A percentile compares a stretch with the other conserved stretches of the same genome.
Evolutionary conservation across 2,329 filamentous ascomycete genomes (phyloP).

Genomic region (Zymoseptoria passerinii): DNA sequence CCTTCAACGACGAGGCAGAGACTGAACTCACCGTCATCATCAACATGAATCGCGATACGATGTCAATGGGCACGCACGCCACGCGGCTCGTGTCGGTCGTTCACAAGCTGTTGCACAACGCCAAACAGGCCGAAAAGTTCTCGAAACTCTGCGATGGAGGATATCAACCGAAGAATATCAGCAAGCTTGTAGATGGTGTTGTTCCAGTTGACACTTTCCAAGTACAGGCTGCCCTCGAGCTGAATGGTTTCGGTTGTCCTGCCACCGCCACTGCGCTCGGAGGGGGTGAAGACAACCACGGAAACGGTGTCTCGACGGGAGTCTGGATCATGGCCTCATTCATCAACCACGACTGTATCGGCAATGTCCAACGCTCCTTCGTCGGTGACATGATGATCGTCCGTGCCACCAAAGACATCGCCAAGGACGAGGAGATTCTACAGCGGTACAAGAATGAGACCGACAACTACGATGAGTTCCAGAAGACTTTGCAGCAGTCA

Average conservation of each 20-base stretch:
- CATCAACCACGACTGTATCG: constrained; percentile 47
- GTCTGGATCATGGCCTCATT: constrained; percentile 43
- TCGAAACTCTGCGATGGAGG: constrained; percentile 13
- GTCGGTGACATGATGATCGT: constrained; percentile 49
- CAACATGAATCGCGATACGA: constrained; percentile 8
- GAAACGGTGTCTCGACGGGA: constrained; percentile 23
- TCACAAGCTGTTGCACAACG: constrained; percentile 15
- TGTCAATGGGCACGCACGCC: constrained; percentile 9
- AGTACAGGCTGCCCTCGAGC: constrained; percentile 8
- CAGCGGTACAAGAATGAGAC: constrained; percentile 12
- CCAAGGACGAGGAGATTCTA: constrained; percentile 39
- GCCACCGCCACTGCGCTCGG: background rate
- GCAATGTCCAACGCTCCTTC: constrained; percentile 42
- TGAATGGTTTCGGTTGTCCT: constrained; percentile 15
- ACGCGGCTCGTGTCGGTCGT: constrained; percentile 10
- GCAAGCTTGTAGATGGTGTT: constrained; percentile 9
- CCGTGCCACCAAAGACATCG: constrained; percentile 39
- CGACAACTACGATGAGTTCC: constrained; percentile 22
- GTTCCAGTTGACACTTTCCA: constrained; percentile 15
- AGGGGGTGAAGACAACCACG: background rate
- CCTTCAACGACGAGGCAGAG: constrained; percentile 6
- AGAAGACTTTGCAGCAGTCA: constrained; percentile 23
- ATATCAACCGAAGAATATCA: constrained; percentile 6
- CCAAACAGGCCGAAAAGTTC: constrained; percentile 5
- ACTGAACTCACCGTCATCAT: constrained; percentile 4